phyloP scores from a whole-genome alignment of 2,329 filamentous ascomycete genomes.

The Trichophyton schoenleinii region DNA sequence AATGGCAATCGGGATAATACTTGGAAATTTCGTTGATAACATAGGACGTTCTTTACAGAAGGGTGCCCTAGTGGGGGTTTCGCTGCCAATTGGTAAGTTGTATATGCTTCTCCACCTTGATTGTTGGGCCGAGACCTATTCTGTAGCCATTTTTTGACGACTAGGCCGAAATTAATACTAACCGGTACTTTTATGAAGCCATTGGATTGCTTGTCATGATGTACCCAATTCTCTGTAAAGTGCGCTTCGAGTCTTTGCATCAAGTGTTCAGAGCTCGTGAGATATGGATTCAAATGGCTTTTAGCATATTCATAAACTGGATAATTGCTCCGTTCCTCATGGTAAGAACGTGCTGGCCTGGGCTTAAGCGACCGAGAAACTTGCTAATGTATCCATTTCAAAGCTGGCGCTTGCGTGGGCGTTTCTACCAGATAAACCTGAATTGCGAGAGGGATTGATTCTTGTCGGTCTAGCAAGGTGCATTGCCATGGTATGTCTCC shows the following conservation, averaged over 20 bases:
- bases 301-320: slow-evolving; percentile 72
- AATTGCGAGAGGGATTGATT: slow-evolving; percentile 53
- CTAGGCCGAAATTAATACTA: background rate
- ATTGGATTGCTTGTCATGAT: slow-evolving; percentile 81
- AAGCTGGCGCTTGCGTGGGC: slow-evolving; percentile 42
- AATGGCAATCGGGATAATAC: slow-evolving; percentile 61
- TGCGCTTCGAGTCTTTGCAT: slow-evolving; percentile 64
- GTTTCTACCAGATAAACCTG: slow-evolving; percentile 40
- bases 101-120: slow-evolving; percentile 7
- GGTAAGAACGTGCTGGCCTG: slow-evolving; percentile 35
- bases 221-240: slow-evolving; percentile 85
- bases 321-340: slow-evolving; percentile 70
- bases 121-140: slow-evolving; percentile 10
- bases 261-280: slow-evolving; percentile 46
- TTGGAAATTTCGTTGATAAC: slow-evolving; percentile 60
- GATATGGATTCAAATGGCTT: slow-evolving; percentile 67
- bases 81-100: slow-evolving; percentile 49
- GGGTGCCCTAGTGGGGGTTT: slow-evolving; percentile 60
- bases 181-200: slow-evolving; percentile 35
- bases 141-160: background rate
- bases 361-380: background rate
- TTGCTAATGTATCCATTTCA: background rate
- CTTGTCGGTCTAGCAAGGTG: slow-evolving; percentile 75
- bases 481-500: slow-evolving; percentile 62
- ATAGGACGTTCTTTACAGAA: slow-evolving; percentile 52